Percentiles rank a stretch among this genome's conserved stretches.
Conservation (phyloP, 768 basidiomycete species). For the Pholiota conissans region DNA sequence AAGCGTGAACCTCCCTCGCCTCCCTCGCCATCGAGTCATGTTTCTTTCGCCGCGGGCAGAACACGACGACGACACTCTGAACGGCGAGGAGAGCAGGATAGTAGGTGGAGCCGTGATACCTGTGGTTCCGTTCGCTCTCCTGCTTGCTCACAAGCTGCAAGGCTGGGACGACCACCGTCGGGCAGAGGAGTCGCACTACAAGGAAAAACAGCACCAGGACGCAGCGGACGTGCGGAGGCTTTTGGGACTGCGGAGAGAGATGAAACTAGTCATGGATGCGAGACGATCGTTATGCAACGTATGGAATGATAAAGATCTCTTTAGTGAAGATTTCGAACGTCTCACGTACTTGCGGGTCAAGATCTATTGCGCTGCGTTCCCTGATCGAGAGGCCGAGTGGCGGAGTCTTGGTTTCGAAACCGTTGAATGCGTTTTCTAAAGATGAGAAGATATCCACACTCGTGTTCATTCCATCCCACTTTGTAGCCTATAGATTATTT, state of each 20-base stretch:
- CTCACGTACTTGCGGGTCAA: constrained; percentile 15
- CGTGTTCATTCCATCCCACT: too few relatives aligned
- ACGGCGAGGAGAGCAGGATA: background rate
- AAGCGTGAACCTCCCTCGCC: constrained; percentile 36
- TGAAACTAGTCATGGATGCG: constrained; percentile 9
- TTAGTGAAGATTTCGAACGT: constrained; percentile 28
- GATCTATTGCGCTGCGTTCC: too few relatives aligned
- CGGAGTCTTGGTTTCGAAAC: too few relatives aligned
- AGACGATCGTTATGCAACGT: background rate
- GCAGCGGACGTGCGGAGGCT: constrained; percentile 32
- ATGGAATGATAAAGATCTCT: constrained; percentile 26
- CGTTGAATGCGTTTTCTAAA: too few relatives aligned
- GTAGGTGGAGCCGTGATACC: constrained; percentile 20
- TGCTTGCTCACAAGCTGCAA: constrained; percentile 41
- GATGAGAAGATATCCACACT: too few relatives aligned
- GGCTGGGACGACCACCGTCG: constrained; percentile 40
- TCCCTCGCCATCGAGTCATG: constrained; percentile 19
- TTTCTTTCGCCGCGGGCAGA: background rate
- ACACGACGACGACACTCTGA: background rate
- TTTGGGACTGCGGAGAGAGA: constrained; percentile 18
- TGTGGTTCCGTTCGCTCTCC: constrained; percentile 33
- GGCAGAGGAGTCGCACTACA: constrained; percentile 29
- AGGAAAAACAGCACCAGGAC: constrained; percentile 29
- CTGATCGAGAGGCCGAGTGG: too few relatives aligned
- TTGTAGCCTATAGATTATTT: too few relatives aligned